phyloP scores from a whole-genome alignment of 192 early-diverging fungal species.

The Linnemannia exigua region DNA sequence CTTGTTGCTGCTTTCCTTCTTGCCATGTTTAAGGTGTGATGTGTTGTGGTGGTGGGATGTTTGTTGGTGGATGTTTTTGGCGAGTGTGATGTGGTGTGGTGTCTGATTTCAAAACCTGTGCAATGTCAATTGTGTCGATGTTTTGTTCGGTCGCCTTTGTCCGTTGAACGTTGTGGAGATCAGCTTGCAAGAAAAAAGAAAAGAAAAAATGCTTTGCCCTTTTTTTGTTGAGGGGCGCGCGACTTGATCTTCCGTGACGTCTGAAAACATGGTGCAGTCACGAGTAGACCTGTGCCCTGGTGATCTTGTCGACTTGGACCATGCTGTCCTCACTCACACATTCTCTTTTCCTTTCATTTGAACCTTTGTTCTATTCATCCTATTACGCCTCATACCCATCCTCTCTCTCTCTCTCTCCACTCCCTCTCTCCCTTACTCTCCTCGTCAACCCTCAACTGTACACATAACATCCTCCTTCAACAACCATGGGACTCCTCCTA shows the following conservation, averaged over 20 bases:
- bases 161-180: not conserved
- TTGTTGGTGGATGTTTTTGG: not conserved
- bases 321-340: not conserved
- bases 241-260: not conserved
- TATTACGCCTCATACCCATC: not conserved
- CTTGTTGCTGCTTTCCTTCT: slow-evolving; percentile 54
- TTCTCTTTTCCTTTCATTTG: not conserved
- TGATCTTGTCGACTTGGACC: slow-evolving; percentile 12
- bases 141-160: slow-evolving; percentile 8
- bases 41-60: not conserved
- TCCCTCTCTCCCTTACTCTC: not conserved
- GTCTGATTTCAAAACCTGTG: not conserved
- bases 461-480: not conserved
- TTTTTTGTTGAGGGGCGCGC: not conserved
- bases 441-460: not conserved
- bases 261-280: not conserved
- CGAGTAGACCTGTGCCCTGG: slow-evolving; percentile 1
- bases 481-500: slow-evolving; percentile 64
- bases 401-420: not conserved
- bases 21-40: slow-evolving; percentile 31
- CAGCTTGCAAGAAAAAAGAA: not conserved
- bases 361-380: not conserved
- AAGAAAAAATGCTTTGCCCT: not conserved
- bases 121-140: not conserved
- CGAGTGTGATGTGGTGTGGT: not conserved